Evolutionary conservation across 495 filamentous ascomycete species (phyloP), one percentile per base, ranked within the genome.

Genomic region (Xylaria acuta): DNA sequence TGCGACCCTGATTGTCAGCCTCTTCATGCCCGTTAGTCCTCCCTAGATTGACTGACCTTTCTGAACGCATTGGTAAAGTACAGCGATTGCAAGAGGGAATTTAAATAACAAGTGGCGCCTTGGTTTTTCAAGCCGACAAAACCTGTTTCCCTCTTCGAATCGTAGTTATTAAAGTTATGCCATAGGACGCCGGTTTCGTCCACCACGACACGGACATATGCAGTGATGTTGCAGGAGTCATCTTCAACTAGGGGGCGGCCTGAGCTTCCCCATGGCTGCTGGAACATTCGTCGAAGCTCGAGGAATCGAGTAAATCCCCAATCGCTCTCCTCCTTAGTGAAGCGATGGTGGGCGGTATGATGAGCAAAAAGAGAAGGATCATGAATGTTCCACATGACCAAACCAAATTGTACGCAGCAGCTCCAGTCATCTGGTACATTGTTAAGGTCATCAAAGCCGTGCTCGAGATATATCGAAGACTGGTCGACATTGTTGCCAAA

Each of bases 171-270:
- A 83, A 99, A 98, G 82, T 93, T 98, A 82, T 99, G 96, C 96
- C 96, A 99, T 72, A 99, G 81, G n/a, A 99, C 96, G 65, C 96
- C 96, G 3, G 96, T 99, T 40, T 97, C 96, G 79, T 99, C 96
- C 81, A 98, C 97, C 54, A 97, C 91, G 60, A 97, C 89, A 58
- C 95, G 89, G 62, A 99, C 92, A 77, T 97, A 99, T 62, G 95
- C 96, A 2, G 94, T 97, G 74, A 98, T 85, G 74, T 93, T 95
- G 62, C 92, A 93, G 38, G 88, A 86, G 62, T 97, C 93, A 76
- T 94, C 91, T 80, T 98, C 94, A 16, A 97, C 90, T 72, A 99
- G 86, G n/a, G 92, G 93, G 47, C 91, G 87, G 63, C 94, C 90
- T 1, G 76, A 78, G 25, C 77, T 78, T 25, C 83, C 84, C 88